A percentile compares a stretch with the other conserved stretches of the same genome.
Evolutionary conservation across 192 early-diverging fungal species (phyloP).

Genomic region (Ramicandelaber brevisporus): DNA sequence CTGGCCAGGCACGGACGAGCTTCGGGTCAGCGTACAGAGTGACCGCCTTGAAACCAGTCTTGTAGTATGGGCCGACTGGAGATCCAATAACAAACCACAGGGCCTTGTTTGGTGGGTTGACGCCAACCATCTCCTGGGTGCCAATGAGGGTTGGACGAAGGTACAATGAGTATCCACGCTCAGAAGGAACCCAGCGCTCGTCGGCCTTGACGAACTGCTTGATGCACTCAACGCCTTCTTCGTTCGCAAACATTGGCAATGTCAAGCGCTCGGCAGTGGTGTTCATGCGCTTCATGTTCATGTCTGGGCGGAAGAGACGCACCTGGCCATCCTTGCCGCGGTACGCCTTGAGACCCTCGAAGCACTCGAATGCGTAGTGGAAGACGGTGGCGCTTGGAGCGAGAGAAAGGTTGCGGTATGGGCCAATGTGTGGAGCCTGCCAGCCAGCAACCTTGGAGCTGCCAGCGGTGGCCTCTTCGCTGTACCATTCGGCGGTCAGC

Average conservation of each 20-base stretch:
- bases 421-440: constrained; percentile 61
- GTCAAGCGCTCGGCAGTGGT: constrained; percentile 51
- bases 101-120: constrained; percentile 52
- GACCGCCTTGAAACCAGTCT: constrained; percentile 76
- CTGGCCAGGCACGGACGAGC: constrained; percentile 83
- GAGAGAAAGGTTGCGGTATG: constrained; percentile 55
- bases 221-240: constrained; percentile 58
- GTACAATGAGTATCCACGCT: constrained; percentile 81
- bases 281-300: constrained; percentile 86
- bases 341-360: constrained; percentile 86
- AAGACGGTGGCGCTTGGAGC: constrained; percentile 75
- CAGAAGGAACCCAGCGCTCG: constrained; percentile 68
- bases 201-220: constrained; percentile 60
- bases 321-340: constrained; percentile 67
- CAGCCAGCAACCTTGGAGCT: constrained; percentile 35
- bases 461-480: too few relatives aligned
- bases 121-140: constrained; percentile 63
- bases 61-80: constrained; percentile 90
- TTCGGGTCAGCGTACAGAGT: constrained; percentile 59
- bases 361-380: constrained; percentile 84
- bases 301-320: constrained; percentile 85
- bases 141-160: constrained; percentile 81
- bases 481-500: constrained; percentile 61
- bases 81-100: constrained; percentile 71
- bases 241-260: constrained; percentile 55